Conservation (phyloP, 1,139 yeast species). For the Geotrichum carabidarum region DNA sequence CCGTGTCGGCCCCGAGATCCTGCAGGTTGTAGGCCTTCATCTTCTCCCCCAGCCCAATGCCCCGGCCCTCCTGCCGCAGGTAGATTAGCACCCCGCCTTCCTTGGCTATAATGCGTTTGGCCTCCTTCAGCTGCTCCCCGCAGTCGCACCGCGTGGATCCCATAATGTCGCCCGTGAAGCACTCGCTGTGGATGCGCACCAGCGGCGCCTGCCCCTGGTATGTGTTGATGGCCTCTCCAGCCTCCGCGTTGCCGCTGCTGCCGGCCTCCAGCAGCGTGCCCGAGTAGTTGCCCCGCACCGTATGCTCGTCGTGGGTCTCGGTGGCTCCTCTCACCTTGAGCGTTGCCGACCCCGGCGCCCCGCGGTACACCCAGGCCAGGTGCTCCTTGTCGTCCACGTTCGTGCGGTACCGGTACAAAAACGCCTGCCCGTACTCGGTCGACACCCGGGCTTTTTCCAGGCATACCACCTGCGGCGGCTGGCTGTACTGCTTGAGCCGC, state of each 20-base stretch:
- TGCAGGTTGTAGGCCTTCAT: constrained; percentile 94
- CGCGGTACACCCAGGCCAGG: constrained; percentile 94
- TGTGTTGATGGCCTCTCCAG: neutral
- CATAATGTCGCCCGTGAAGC: constrained; percentile 98
- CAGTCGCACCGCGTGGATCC: constrained; percentile 99
- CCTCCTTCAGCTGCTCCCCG: constrained; percentile 98
- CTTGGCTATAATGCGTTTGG: constrained; percentile 85
- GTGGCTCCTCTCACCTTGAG: constrained; percentile 56
- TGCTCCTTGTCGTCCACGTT: constrained; percentile 89
- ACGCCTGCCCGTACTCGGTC: constrained; percentile 85
- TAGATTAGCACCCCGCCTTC: constrained; percentile 93
- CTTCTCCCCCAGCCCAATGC: constrained; percentile 95
- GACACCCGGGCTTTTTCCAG: constrained; percentile 91
- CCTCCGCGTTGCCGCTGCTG: constrained; percentile 7
- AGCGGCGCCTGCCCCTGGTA: constrained; percentile 39
- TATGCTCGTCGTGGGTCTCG: constrained; percentile 86
- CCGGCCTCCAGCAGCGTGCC: constrained; percentile 68
- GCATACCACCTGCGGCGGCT: constrained; percentile 73
- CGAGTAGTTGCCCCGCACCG: constrained; percentile 97
- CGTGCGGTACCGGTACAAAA: constrained; percentile 81
- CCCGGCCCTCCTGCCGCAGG: constrained; percentile 95
- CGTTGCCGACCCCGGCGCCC: constrained; percentile 72
- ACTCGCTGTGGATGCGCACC: constrained; percentile 89
- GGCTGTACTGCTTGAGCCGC: constrained; percentile 27
- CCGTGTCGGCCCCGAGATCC: constrained; percentile 97